Conservation (phyloP, 768 basidiomycete genomes). For the Butyriboletus loyo region DNA sequence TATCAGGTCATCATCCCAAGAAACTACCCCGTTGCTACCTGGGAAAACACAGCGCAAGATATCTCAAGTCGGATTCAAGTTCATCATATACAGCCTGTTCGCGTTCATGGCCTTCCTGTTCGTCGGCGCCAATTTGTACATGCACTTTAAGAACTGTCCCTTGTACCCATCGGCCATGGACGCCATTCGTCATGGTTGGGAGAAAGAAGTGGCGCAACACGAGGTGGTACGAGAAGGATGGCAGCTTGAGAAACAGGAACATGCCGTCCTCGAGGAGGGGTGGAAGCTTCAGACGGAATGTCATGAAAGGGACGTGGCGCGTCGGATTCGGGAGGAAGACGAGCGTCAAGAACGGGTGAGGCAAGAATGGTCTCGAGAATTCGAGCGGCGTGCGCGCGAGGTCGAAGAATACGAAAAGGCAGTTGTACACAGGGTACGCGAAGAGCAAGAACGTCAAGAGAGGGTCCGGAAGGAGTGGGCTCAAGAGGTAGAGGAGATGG, state of each 20-base stretch:
- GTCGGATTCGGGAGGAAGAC: slow-evolving; percentile 1
- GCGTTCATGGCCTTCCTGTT: not conserved
- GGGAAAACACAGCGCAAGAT: not conserved
- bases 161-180: slow-evolving; percentile 11
- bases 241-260: slow-evolving; percentile 6
- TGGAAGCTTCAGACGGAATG: slow-evolving; percentile 13
- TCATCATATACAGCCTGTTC: not conserved
- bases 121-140: not conserved
- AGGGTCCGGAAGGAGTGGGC: slow-evolving; percentile 3
- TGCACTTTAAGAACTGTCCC: slow-evolving; percentile 10
- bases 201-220: not conserved
- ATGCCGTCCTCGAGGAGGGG: not conserved
- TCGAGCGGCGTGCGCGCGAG: not conserved
- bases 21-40: slow-evolving; percentile 6
- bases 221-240: not conserved
- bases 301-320: slow-evolving; percentile 10
- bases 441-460: slow-evolving; percentile 16
- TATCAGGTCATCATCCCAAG: not conserved
- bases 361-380: slow-evolving; percentile 6
- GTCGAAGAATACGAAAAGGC: not conserved
- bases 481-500: slow-evolving; percentile 5
- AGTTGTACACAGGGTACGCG: not conserved
- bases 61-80: not conserved
- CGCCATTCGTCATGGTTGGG: slow-evolving; percentile 10
- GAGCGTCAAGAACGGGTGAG: slow-evolving; percentile 6